Evolutionary conservation across 768 basidiomycete genomes (phyloP).

Genomic region (Kwoniella dendrophila): DNA sequence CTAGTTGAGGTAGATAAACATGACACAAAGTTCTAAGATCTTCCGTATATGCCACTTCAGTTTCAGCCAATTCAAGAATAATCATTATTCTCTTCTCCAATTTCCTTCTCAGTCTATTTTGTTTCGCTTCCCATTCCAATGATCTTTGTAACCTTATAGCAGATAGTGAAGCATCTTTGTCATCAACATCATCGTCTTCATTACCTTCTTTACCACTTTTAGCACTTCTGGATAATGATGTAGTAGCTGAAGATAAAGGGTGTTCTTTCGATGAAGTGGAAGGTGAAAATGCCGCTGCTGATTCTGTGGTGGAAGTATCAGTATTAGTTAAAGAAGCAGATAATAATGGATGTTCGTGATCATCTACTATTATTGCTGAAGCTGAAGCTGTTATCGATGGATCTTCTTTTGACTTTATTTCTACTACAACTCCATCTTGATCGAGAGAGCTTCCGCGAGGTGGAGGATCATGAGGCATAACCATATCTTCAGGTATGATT

Average conservation of each 20-base stretch:
- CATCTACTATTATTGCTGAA: constrained; percentile 17
- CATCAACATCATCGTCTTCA: constrained; percentile 18
- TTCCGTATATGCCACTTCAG: constrained; percentile 77
- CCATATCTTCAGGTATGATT: constrained; percentile 35
- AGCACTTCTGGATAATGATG: constrained; percentile 49
- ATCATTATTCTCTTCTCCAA: constrained; percentile 65
- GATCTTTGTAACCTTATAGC: constrained; percentile 42
- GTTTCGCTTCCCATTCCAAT: constrained; percentile 47
- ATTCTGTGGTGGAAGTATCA: constrained; percentile 30
- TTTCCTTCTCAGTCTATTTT: constrained; percentile 27
- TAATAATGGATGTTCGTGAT: constrained; percentile 25
- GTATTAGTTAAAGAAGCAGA: constrained; percentile 39
- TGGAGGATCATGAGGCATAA: constrained; percentile 42
- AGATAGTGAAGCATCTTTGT: constrained; percentile 25
- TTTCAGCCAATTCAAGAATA: constrained; percentile 78
- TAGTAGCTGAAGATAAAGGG: constrained; percentile 52
- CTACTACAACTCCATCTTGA: constrained; percentile 10
- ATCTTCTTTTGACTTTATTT: constrained; percentile 11
- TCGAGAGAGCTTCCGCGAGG: constrained; percentile 41
- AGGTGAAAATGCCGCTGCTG: constrained; percentile 39
- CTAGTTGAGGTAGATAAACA: constrained; percentile 53
- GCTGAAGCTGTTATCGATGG: constrained; percentile 7
- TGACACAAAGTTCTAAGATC: constrained; percentile 75
- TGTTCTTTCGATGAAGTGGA: constrained; percentile 35
- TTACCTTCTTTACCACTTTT: constrained; percentile 49